Conservation (phyloP, 139 green algal species). For the Asterochloris erici region DNA sequence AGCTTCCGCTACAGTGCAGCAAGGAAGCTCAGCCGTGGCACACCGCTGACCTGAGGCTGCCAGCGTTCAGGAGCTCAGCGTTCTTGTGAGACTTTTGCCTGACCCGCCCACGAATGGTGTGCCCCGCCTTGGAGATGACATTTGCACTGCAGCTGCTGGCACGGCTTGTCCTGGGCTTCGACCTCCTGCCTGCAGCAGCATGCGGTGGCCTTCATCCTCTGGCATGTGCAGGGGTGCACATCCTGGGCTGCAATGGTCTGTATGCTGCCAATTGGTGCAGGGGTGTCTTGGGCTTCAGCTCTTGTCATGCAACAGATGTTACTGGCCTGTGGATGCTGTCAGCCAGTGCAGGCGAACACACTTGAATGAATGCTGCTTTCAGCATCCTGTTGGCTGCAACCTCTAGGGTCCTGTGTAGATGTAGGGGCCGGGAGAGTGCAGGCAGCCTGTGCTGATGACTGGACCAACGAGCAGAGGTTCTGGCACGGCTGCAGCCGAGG, state of each 20-base stretch:
- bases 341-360: not conserved
- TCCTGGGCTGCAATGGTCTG: not conserved
- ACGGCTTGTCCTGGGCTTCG: not conserved
- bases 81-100: conserved; percentile 76
- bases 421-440: too few species aligned
- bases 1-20: not conserved
- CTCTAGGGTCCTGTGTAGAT: too few species aligned
- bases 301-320: not conserved
- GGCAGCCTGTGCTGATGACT: too few species aligned
- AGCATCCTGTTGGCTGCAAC: too few species aligned
- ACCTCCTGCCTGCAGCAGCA: not conserved
- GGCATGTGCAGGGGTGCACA: not conserved
- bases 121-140: conserved; percentile 63
- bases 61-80: conserved; percentile 55
- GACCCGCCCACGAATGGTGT: conserved; percentile 75
- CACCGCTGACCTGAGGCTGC: conserved; percentile 34
- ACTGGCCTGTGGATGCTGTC: not conserved
- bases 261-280: not conserved
- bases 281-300: not conserved
- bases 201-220: not conserved
- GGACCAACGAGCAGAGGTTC: too few species aligned
- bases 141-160: conserved; percentile 3
- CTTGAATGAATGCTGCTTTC: not conserved
- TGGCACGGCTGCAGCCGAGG: too few species aligned
- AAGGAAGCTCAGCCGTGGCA: not conserved